Percentiles rank a stretch among this genome's conserved stretches.
These are phyloP conservation scores for Nannochloris sp. DNA, from an alignment of 139 green algal genomes.

Conservation along the genomic window DNA sequence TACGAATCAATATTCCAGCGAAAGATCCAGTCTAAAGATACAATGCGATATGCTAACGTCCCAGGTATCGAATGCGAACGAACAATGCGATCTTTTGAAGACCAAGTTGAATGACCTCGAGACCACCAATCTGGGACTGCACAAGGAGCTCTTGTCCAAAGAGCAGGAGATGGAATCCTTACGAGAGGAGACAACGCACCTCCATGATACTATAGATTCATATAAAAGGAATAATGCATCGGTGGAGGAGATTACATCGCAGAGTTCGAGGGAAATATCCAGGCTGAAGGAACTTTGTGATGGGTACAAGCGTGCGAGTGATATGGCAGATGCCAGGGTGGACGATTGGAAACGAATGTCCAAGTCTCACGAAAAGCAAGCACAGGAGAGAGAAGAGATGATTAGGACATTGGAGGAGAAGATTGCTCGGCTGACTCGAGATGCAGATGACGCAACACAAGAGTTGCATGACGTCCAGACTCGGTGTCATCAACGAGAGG, in stretches of 20 bases:
- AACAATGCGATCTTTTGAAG: neutral
- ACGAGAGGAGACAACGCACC: no score
- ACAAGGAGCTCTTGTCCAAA: no score
- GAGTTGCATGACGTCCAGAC: no score
- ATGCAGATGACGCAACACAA: no score
- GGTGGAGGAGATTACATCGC: no score
- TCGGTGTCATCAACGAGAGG: no score
- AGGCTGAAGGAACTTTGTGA: neutral
- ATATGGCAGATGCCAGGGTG: neutral
- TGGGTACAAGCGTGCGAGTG: slow-evolving; percentile 9
- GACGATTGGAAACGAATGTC: slow-evolving; percentile 11
- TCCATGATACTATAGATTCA: no score
- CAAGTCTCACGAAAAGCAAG: neutral
- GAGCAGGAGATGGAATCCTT: no score
- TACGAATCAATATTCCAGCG: neutral
- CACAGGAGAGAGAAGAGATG: neutral
- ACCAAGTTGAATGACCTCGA: no score
- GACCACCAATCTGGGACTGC: no score
- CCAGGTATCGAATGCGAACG: neutral
- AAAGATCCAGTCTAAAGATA: neutral
- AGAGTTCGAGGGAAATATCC: neutral
- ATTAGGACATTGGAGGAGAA: neutral
- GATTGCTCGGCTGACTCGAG: neutral
- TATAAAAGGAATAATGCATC: no score
- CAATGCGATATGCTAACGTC: neutral